Conservation (phyloP, 1,284 basidiomycete genomes). For the Gyrodon tennesseensis region DNA sequence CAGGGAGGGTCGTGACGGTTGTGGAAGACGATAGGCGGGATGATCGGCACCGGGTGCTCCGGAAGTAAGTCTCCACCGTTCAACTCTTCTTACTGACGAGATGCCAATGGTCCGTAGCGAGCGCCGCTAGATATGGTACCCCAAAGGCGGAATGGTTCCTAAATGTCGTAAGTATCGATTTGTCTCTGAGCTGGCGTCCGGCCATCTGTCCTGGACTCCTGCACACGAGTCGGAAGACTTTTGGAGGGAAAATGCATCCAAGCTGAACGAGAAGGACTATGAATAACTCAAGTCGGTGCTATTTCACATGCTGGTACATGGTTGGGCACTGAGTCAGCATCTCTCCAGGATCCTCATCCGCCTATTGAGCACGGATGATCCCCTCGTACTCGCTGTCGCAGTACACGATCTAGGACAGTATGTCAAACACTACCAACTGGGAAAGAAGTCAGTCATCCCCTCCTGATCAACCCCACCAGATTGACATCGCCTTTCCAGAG, state of each 20-base stretch:
- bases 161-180: constrained; percentile 52
- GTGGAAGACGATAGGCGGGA: constrained; percentile 56
- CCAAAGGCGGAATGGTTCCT: constrained; percentile 73
- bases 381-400: too few relatives aligned
- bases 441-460: constrained; percentile 73
- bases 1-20: constrained; percentile 19
- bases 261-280: constrained; percentile 78
- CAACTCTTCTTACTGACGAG: not conserved
- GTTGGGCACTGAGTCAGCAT: not conserved
- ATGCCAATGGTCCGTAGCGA: constrained; percentile 50
- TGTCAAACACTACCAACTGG: constrained; percentile 84
- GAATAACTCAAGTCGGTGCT: constrained; percentile 72
- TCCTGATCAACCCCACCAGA: not conserved
- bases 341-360: constrained; percentile 66
- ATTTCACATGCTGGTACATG: not conserved
- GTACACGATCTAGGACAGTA: constrained; percentile 94
- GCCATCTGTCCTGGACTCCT: constrained; percentile 92
- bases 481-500: constrained; percentile 48
- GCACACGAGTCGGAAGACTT: constrained; percentile 96
- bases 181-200: constrained; percentile 84
- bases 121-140: constrained; percentile 81
- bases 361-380: constrained; percentile 58
- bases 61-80: constrained; percentile 48
- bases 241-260: constrained; percentile 93
- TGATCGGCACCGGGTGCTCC: constrained; percentile 59